A percentile compares a stretch with the other conserved stretches of the same genome.
phyloP scores from a whole-genome alignment of 2,329 filamentous ascomycete genomes.

The Epichloe sylvatica region DNA sequence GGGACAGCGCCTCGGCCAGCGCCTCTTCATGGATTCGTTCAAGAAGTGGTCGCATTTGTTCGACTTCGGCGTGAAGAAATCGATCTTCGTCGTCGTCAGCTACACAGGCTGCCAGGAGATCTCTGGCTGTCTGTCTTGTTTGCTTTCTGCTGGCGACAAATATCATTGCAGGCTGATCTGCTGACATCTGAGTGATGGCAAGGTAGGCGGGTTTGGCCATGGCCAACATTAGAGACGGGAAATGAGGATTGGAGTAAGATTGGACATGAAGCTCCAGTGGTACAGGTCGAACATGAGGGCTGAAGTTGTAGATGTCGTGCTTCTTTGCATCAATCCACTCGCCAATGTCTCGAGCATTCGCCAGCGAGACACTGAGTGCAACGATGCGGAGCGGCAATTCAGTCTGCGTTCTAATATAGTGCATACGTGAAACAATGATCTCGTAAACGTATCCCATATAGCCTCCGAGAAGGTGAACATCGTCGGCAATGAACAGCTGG shows the following conservation, averaged over 20 bases:
- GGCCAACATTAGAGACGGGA: conserved; percentile 93
- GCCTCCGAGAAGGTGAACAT: conserved; percentile 84
- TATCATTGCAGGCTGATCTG: conserved; percentile 77
- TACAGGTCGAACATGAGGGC: conserved; percentile 74
- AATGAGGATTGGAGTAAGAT: conserved; percentile 89
- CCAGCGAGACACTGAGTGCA: conserved; percentile 78
- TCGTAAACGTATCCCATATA: conserved; percentile 83
- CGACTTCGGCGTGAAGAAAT: conserved; percentile 73
- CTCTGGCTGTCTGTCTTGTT: conserved; percentile 71
- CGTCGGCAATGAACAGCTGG: conserved; percentile 84
- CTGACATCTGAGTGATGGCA: conserved; percentile 74
- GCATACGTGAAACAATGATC: conserved; percentile 93
- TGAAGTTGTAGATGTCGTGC: conserved; percentile 98
- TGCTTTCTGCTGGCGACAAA: conserved; percentile 94
- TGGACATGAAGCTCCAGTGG: conserved; percentile 90
- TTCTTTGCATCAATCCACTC: conserved; percentile 98
- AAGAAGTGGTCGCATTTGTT: conserved; percentile 71
- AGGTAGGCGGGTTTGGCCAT: conserved; percentile 94
- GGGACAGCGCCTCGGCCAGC: conserved; percentile 75
- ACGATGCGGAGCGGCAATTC: conserved; percentile 76
- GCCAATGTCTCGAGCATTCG: conserved; percentile 85
- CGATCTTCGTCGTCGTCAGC: conserved; percentile 86
- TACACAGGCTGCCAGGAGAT: conserved; percentile 74
- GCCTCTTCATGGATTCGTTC: conserved; percentile 74
- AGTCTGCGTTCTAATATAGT: conserved; percentile 82